These are phyloP conservation scores for Fusarium sp. DNA, from an alignment of 2,329 filamentous ascomycete species.

Conservation along the genomic window DNA sequence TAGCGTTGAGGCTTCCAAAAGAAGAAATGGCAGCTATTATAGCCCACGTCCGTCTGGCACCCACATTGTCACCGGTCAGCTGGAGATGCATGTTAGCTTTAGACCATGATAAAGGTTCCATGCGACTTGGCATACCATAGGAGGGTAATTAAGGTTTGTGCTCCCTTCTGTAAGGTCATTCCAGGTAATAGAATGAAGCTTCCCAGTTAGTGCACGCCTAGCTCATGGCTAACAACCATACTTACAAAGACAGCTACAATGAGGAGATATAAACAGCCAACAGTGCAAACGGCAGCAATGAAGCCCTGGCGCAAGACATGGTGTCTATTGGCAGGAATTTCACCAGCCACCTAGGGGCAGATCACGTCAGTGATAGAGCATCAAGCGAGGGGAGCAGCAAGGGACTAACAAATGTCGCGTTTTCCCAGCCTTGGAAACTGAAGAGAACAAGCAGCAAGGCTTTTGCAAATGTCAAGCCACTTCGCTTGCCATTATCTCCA, in stretches of 20 bases:
- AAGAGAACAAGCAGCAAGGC: background rate
- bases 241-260: slow-evolving; percentile 8
- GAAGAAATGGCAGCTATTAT: slow-evolving; percentile 2
- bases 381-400: background rate
- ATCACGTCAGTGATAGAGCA: background rate
- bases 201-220: background rate
- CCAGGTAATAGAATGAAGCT: background rate
- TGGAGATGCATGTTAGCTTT: no score
- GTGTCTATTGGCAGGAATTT: background rate
- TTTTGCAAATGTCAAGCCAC: background rate
- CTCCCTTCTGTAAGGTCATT: background rate
- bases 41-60: background rate
- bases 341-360: background rate
- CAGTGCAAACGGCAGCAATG: background rate
- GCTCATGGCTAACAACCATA: background rate
- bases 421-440: slow-evolving; percentile 13
- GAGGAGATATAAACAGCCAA: background rate
- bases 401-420: slow-evolving; percentile 8
- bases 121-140: background rate
- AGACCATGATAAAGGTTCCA: background rate
- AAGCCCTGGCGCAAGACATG: background rate
- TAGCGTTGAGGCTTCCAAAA: slow-evolving; percentile 6
- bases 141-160: background rate
- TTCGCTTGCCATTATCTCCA: background rate
- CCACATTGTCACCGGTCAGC: background rate